Conservation (phyloP, 768 basidiomycete genomes). For the Saitozyma podzolica region DNA sequence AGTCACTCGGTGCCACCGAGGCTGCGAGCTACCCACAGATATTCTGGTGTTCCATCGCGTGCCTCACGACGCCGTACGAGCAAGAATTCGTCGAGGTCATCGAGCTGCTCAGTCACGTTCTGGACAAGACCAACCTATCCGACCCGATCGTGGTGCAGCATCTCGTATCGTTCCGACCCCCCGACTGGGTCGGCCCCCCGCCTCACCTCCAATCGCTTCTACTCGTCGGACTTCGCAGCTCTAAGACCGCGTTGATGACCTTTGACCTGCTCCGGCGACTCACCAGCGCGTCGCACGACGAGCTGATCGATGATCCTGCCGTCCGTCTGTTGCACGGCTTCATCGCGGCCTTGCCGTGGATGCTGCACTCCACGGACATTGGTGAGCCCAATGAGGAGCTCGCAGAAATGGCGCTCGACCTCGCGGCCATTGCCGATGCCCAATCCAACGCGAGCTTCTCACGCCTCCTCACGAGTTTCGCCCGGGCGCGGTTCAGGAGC, state of each 20-base stretch:
- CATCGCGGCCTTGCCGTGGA: constrained; percentile 81
- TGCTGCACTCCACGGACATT: constrained; percentile 71
- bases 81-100: constrained; percentile 72
- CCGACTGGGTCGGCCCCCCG: constrained; percentile 66
- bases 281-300: constrained; percentile 62
- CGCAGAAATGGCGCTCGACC: constrained; percentile 69
- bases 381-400: constrained; percentile 64
- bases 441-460: constrained; percentile 76
- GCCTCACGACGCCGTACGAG: constrained; percentile 78
- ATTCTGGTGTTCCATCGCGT: constrained; percentile 83
- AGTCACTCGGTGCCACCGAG: constrained; percentile 62
- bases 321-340: constrained; percentile 54
- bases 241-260: constrained; percentile 65
- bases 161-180: constrained; percentile 68
- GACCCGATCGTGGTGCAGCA: constrained; percentile 68
- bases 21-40: constrained; percentile 69
- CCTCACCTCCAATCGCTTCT: constrained; percentile 69
- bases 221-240: constrained; percentile 76
- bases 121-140: constrained; percentile 70
- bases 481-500: constrained; percentile 81
- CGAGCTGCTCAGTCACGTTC: constrained; percentile 64
- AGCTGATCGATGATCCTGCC: constrained; percentile 64
- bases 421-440: constrained; percentile 68
- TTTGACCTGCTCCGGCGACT: constrained; percentile 69
- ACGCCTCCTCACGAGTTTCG: constrained; percentile 85